A percentile compares a stretch with the other conserved stretches of the same genome.
Conservation (phyloP, 2,329 filamentous ascomycete species). For the Cladosporium cucumerinum region DNA sequence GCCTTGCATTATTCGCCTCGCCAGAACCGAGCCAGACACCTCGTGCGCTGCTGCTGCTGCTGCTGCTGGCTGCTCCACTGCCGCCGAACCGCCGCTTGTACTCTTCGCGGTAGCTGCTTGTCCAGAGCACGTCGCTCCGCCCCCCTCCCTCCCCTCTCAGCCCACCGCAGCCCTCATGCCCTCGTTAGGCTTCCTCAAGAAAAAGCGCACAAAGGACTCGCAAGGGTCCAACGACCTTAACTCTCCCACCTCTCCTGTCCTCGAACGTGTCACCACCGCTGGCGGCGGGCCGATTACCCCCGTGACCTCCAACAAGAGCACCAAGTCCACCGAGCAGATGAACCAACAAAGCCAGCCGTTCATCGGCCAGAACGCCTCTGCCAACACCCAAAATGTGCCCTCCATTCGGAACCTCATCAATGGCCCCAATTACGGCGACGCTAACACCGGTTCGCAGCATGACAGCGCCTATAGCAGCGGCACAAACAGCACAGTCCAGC, state of each 20-base stretch:
- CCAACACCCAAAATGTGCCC: conserved; percentile 61
- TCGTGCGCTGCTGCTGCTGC: neutral
- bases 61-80: too few relatives aligned
- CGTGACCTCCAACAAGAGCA: conserved; percentile 44
- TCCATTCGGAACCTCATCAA: conserved; percentile 84
- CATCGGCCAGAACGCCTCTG: conserved; percentile 36
- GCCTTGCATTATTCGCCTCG: conserved; percentile 17
- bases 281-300: conserved; percentile 41
- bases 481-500: conserved; percentile 37
- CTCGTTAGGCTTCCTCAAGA: conserved; percentile 93
- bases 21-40: conserved; percentile 3
- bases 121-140: conserved; percentile 18
- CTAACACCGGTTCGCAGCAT: conserved; percentile 31
- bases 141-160: conserved; percentile 12
- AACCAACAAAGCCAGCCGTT: conserved; percentile 29
- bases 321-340: conserved; percentile 20
- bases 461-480: conserved; percentile 32
- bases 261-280: conserved; percentile 43
- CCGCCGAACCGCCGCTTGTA: conserved; percentile 4
- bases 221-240: conserved; percentile 56
- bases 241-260: conserved; percentile 64
- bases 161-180: conserved; percentile 61
- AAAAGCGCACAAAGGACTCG: conserved; percentile 95
- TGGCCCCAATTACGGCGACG: conserved; percentile 47
- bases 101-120: conserved; percentile 13